Percentiles rank a stretch among this genome's conserved stretches.
These are phyloP conservation scores for Lepidium aucheri DNA, from an alignment of 345 rosid genomes.

Conservation along the genomic window DNA sequence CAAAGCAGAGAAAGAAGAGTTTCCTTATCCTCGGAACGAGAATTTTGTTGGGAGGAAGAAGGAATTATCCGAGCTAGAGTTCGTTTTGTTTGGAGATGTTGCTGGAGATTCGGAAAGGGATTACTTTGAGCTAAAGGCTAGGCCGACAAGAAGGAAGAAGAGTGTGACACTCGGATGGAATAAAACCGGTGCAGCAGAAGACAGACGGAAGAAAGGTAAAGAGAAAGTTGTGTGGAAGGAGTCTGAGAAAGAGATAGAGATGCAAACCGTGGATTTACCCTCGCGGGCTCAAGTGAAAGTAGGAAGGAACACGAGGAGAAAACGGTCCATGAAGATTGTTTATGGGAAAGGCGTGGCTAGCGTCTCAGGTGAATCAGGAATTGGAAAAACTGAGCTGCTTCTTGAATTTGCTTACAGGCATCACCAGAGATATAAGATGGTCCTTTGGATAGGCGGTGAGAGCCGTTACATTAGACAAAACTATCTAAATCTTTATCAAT, in stretches of 20 bases:
- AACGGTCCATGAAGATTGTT: slow-evolving; percentile 48
- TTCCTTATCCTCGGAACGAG: slow-evolving; percentile 78
- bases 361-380: slow-evolving; percentile 79
- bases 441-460: slow-evolving; percentile 92
- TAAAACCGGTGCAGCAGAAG: slow-evolving; percentile 41
- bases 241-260: slow-evolving; percentile 92
- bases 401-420: slow-evolving; percentile 80
- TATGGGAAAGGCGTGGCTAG: slow-evolving; percentile 93
- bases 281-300: slow-evolving; percentile 32
- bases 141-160: slow-evolving; percentile 52
- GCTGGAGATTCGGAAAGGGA: slow-evolving; percentile 70
- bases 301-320: slow-evolving; percentile 48
- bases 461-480: slow-evolving; percentile 81
- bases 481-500: slow-evolving; percentile 71
- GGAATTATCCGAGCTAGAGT: slow-evolving; percentile 81
- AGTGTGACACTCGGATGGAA: slow-evolving; percentile 66
- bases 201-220: slow-evolving; percentile 64
- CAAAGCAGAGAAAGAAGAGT: slow-evolving; percentile 73
- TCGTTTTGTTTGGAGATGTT: slow-evolving; percentile 78
- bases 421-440: slow-evolving; percentile 92
- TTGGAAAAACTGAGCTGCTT: slow-evolving; percentile 95
- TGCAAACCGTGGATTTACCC: slow-evolving; percentile 47
- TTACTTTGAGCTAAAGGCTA: slow-evolving; percentile 75
- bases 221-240: slow-evolving; percentile 93
- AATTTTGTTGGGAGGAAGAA: slow-evolving; percentile 82